These are phyloP conservation scores for Cladosporium sp. DNA, from an alignment of 2,329 filamentous ascomycete genomes.

Conservation along the genomic window DNA sequence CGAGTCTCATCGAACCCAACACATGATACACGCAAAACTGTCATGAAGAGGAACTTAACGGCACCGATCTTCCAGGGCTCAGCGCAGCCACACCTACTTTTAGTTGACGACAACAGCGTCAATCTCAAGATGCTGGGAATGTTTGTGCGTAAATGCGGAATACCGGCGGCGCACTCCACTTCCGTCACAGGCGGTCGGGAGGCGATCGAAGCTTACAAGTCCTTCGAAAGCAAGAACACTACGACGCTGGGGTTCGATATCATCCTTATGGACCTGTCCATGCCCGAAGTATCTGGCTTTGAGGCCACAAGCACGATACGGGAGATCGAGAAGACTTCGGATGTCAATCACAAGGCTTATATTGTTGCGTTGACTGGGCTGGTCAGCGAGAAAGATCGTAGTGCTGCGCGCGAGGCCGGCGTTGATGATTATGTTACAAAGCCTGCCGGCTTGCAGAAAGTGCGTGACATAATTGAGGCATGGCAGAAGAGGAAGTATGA, in stretches of 20 bases:
- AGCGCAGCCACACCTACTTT: neutral
- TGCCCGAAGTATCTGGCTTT: constrained; percentile 13
- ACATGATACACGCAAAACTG: neutral
- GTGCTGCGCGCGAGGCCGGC: neutral
- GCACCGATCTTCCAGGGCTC: neutral
- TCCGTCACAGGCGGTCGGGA: neutral
- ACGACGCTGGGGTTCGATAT: constrained; percentile 1
- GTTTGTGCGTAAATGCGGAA: constrained; percentile 10
- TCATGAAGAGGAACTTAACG: neutral
- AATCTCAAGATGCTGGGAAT: constrained; percentile 16
- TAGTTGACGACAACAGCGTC: constrained; percentile 17
- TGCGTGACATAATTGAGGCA: neutral
- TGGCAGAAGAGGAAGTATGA: neutral
- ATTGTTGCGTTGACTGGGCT: constrained; percentile 1
- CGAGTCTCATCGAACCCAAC: neutral
- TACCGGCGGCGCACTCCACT: neutral
- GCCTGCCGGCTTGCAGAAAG: neutral
- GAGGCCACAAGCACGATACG: constrained; percentile 7
- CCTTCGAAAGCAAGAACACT: neutral
- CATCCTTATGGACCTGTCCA: constrained; percentile 18
- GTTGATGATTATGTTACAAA: neutral
- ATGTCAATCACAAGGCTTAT: neutral
- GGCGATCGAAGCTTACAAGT: neutral
- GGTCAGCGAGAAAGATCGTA: neutral
- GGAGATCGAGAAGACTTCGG: neutral